A percentile compares a stretch with the other conserved stretches of the same genome.
Evolutionary conservation across 164 flowering plant species (phyloP).

Genomic region (Stephania cephalantha): DNA sequence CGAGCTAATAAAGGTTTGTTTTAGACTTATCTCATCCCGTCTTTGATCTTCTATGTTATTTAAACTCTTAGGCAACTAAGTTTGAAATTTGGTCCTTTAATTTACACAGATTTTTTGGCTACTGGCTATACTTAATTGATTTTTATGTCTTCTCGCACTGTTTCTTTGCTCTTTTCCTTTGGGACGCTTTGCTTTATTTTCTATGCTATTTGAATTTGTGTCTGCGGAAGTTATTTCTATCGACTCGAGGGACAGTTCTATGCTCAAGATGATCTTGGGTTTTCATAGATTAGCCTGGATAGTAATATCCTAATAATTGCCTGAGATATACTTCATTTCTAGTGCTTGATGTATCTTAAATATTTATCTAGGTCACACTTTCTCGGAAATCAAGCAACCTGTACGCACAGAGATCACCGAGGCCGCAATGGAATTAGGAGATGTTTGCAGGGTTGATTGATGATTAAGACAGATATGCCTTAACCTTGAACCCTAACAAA

Average conservation of each 20-base stretch:
- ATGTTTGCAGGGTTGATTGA: too few relatives aligned
- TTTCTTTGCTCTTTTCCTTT: neutral
- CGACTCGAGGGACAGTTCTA: too few relatives aligned
- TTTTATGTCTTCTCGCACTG: neutral
- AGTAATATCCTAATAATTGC: neutral
- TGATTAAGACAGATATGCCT: too few relatives aligned
- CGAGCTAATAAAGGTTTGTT: conserved; percentile 72
- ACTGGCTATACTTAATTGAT: neutral
- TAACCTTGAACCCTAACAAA: too few relatives aligned
- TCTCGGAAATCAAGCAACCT: conserved; percentile 97
- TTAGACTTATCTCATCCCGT: neutral
- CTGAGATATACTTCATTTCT: neutral
- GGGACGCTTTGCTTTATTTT: too few relatives aligned
- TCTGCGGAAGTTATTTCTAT: too few relatives aligned
- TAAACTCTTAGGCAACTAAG: neutral
- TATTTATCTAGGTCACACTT: conserved; percentile 58
- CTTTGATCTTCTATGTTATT: neutral
- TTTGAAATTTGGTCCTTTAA: neutral
- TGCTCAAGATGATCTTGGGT: neutral
- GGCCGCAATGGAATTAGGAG: conserved; percentile 93
- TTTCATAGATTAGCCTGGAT: neutral
- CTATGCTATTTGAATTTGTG: too few relatives aligned
- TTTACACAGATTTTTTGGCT: neutral
- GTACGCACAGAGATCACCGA: conserved; percentile 91
- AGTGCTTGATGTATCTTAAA: neutral